phyloP scores from a whole-genome alignment of 345 rosid genomes.

The Adansonia digitata region DNA sequence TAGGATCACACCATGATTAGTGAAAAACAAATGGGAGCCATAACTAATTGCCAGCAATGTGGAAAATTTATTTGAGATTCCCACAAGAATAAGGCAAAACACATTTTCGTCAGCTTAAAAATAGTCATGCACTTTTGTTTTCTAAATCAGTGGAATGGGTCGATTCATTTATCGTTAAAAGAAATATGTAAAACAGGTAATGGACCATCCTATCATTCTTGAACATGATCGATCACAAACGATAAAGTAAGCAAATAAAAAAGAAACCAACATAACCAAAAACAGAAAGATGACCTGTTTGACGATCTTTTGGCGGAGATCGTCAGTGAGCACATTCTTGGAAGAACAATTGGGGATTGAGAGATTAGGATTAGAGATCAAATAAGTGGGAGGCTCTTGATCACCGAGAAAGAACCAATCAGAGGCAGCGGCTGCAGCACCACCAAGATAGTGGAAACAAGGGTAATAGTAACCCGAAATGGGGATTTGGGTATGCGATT shows the following conservation, averaged over 20 bases:
- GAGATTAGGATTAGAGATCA: conserved; percentile 42
- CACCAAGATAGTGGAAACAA: conserved; percentile 51
- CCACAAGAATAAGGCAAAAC: background rate
- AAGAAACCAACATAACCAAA: background rate
- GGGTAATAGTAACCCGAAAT: conserved; percentile 67
- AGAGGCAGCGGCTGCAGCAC: conserved; percentile 28
- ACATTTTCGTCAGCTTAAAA: background rate
- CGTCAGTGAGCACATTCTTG: conserved; percentile 52
- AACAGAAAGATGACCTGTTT: conserved; percentile 84
- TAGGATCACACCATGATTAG: too few relatives aligned
- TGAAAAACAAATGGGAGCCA: too few relatives aligned
- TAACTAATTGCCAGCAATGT: too few relatives aligned
- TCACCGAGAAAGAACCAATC: conserved; percentile 52
- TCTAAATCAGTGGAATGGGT: background rate
- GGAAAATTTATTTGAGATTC: background rate
- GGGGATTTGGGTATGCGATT: conserved; percentile 18
- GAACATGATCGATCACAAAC: too few relatives aligned
- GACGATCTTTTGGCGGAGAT: conserved; percentile 71
- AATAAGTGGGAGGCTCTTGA: conserved; percentile 47
- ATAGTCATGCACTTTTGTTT: background rate
- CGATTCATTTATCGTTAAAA: background rate
- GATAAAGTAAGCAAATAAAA: too few relatives aligned
- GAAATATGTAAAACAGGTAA: background rate
- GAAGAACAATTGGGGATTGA: conserved; percentile 42
- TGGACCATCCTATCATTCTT: background rate